Conservation (phyloP, 441 rosid species). For the Mallotus repandus region DNA sequence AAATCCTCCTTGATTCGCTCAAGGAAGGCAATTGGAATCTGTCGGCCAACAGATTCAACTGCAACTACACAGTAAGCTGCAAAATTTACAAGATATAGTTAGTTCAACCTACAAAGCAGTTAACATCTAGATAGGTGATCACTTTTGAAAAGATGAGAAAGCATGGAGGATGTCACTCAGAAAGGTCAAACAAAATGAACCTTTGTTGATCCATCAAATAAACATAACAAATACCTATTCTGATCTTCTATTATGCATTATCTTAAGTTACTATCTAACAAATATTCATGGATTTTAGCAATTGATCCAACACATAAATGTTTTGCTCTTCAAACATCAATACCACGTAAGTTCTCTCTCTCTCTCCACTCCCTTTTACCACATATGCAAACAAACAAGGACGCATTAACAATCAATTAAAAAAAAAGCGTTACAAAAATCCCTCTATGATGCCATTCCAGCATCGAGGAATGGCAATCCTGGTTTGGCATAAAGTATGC, state of each 20-base stretch:
- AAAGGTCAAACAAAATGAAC: background rate
- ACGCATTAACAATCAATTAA: no score
- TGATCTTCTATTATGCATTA: background rate
- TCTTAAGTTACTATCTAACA: no score
- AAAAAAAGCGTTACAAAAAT: background rate
- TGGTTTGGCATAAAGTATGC: background rate
- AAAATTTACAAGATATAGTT: conserved; percentile 16
- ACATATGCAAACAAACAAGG: no score
- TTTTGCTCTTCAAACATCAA: no score
- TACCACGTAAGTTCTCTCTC: no score
- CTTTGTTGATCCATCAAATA: conserved; percentile 2
- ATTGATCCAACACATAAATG: no score
- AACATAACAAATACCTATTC: background rate
- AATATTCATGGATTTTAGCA: no score
- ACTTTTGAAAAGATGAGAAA: background rate
- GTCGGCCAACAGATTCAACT: conserved; percentile 80
- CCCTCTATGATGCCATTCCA: background rate
- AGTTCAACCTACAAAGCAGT: conserved; percentile 15
- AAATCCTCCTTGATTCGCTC: conserved; percentile 90
- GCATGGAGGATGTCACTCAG: background rate
- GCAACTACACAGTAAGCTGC: conserved; percentile 97
- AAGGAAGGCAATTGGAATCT: conserved; percentile 86
- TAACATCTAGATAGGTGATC: background rate
- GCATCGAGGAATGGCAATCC: background rate
- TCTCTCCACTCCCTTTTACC: no score